phyloP scores from a whole-genome alignment of 768 basidiomycete species.

The Hygrophoropsis aurantiaca region DNA sequence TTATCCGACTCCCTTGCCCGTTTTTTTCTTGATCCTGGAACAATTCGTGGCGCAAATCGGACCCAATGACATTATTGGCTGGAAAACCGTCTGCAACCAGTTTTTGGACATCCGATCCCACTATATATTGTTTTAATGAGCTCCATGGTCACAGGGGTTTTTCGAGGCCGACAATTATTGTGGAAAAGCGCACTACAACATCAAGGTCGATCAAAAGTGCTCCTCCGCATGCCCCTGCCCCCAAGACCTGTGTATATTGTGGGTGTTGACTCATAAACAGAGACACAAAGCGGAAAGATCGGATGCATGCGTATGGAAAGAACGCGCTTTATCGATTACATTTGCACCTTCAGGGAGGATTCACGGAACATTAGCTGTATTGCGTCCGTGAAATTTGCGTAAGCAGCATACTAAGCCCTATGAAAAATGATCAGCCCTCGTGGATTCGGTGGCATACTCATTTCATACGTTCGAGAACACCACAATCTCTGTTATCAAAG shows the following conservation, averaged over 20 bases:
- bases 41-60: slow-evolving; percentile 29
- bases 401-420: no score
- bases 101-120: slow-evolving; percentile 35
- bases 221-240: slow-evolving; percentile 16
- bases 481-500: background rate
- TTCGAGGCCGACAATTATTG: background rate
- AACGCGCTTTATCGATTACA: slow-evolving; percentile 15
- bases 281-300: slow-evolving; percentile 28
- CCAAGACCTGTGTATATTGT: slow-evolving; percentile 24
- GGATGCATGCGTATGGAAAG: slow-evolving; percentile 34
- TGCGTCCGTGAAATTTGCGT: no score
- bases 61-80: slow-evolving; percentile 22
- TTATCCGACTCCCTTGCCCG: slow-evolving; percentile 18
- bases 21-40: slow-evolving; percentile 17
- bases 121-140: slow-evolving; percentile 10
- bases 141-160: background rate
- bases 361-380: no score
- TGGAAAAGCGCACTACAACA: slow-evolving; percentile 29
- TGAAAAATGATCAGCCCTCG: no score
- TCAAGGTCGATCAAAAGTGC: slow-evolving; percentile 31
- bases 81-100: slow-evolving; percentile 32
- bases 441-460: no score
- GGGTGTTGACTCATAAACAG: slow-evolving; percentile 26
- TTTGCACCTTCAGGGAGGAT: no score
- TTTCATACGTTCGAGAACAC: no score